Evolutionary conservation across 164 flowering plant species (phyloP), one percentile per base, ranked within the genome.

Genomic region (Magnolia changhungtana): DNA sequence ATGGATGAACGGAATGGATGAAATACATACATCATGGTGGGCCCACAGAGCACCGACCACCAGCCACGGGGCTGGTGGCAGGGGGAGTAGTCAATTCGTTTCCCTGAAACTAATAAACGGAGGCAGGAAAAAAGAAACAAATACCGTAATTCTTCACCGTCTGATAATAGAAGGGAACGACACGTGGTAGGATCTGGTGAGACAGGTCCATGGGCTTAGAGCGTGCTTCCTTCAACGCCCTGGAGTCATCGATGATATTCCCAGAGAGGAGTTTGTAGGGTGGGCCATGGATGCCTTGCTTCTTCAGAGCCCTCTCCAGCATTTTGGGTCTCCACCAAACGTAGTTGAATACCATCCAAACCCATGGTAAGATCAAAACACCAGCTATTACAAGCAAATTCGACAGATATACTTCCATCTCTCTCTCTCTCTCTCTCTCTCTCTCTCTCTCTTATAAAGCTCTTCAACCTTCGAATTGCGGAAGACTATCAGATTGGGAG

Each of bases 231-330:
- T 0, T 69, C 45, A 0, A 2, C 19, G 69, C 24, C 8, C 18
- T 20, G 50, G 9, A 20, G 3, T 2, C 1, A 29, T 76, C 72
- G 51, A 21, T 67, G 8, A 67, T 3, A 50, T 78, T 73, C 8
- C 78, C 78, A 68, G 14, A 27, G 49, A 55, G 58, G 7, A 67
- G 18, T 71, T 69, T 74, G 77, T 74, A 74, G 61, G 69, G 77
- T 67, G 67, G 76, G 65, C 80, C 73, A 21, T 31, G 10, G 71
- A 77, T 55, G 7, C 80, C 80, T 67, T 73, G 80, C 73, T 67
- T n/a, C 50, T 67, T 67, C 49, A 75, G 37, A n/a, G 9, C 13
- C 50, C 45, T 50, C 71, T 20, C 72, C 6, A 65, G 49, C 61
- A 55, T 18, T 24, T 8, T 74, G 69, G 76, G 76, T 23, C 37